Base-by-base conservation (phyloP, 768 basidiomycete species). In the Russula sp. region DNA sequence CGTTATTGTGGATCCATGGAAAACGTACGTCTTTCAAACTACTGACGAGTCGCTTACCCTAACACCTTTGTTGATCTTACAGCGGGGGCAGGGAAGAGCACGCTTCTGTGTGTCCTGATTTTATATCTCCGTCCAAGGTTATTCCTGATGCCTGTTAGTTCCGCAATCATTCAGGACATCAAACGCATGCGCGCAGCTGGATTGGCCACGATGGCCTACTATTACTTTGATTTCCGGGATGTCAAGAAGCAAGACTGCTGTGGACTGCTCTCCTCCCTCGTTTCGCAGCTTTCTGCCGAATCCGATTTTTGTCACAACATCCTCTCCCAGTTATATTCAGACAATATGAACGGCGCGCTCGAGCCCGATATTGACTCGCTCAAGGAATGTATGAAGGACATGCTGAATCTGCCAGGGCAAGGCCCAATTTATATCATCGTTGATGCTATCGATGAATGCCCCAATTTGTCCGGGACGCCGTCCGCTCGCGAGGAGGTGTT, bases 41-140 rank as follows among this genome's bases (percentile, higher is more conserved):
- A 1, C 26, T 9, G 7, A 2, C n/a, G 2, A 14, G 8, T 0
- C 1, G 1, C 9, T 36, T 38, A 0, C 3, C 22, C 18, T 24
- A 1, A 61, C 11, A 6, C 1, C 32, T 24, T 24, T n/a, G 24
- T n/a, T 36, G 11, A 28, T 49, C 3, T 11, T 26, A 2, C 16
- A 64, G 63, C 34, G 9, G 59, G 63, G 1, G 55, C 52, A 0
- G 63, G 63, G 2, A 64, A 64, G 32, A 64, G 51, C 14, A 60
- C 59, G 1, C 34, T 64, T 6, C 38, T 60, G 63, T 64, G 30
- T 8, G 59, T 44, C 2, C 7, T 32, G 16, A 1, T 3, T 53
- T 22, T 26, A 44, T 48, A n/a, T 2, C 6, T 8, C 1, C 14
- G 5, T 30, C 14, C 3, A 0, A 30, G 7, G 22, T 4, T 18